Base-by-base conservation (phyloP, 106 monocot species). In the Gastrodia elata region DNA sequence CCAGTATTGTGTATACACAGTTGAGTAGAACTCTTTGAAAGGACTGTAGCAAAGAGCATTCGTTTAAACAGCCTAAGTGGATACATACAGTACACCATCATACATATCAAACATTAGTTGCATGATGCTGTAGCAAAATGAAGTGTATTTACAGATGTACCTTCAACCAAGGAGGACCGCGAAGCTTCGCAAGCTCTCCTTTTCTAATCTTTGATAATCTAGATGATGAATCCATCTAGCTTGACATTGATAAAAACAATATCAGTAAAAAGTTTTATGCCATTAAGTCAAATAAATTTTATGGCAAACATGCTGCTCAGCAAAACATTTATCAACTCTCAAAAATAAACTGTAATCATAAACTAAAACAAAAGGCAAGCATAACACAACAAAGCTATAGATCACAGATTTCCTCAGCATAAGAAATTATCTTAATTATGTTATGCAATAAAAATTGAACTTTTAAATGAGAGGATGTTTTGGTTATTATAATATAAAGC, bases 101-200 rank as follows among this genome's bases (percentile, higher is more conserved):
- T 14, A 76, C 4, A 73, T 39, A 2, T 11, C 2, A 58, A 44
- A 39, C 10, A 70, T 38, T 16, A 40, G 2, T 39, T 6, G 40
- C 4, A 10, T 40, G 39, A 39, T 40, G 40, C 16, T 38, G 38
- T 6, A 26, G 22, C 46, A 25, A 58, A 20, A 35, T 28, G 28
- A 70, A 58, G 39, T 55, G 26, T 35, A 42, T 64, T 64, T 38
- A 49, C 65, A 68, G 24, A 32, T 32, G 38, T 64, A 96, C 96
- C 92, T 96, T 96, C 43, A 92, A 72, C 96, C 96, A 96, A n/a
- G 84, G 83, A 77, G 96, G 96, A 74, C 96, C 96, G 52, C 88
- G 89, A 64, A 96, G 82, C 37, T 86, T 90, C 75, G 92, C 90
- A 72, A 70, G 80, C 65, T 96, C 96, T 39, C 76, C 87, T 75